Conservation (phyloP, 768 basidiomycete species). For the Phallus indusiatus region DNA sequence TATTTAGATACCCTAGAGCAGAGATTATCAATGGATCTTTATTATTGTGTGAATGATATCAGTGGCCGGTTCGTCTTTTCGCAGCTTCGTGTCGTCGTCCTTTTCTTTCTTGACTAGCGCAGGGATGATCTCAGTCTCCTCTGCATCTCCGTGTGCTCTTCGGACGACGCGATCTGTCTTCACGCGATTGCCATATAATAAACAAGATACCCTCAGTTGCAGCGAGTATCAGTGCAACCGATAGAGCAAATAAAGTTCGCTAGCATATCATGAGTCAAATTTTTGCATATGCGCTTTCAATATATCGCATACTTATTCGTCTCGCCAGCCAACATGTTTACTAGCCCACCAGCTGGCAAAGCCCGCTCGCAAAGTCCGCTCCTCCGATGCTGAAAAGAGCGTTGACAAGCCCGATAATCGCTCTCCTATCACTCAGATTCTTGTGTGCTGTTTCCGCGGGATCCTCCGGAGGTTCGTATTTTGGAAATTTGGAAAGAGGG, state of each 20-base stretch:
- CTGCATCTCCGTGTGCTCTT: not conserved
- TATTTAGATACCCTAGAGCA: conserved; percentile 33
- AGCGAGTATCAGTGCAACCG: conserved; percentile 56
- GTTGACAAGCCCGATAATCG: conserved; percentile 60
- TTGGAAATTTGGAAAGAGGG: too few relatives aligned
- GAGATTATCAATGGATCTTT: too few relatives aligned
- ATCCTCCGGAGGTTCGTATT: too few relatives aligned
- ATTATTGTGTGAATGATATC: not conserved
- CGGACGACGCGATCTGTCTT: not conserved
- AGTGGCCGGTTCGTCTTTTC: not conserved
- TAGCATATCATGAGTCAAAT: conserved; percentile 11
- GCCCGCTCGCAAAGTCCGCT: conserved; percentile 62
- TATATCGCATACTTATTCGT: conserved; percentile 62
- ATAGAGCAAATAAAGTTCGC: conserved; percentile 52
- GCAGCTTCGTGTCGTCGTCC: not conserved
- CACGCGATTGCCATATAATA: conserved; percentile 60
- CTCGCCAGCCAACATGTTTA: conserved; percentile 49
- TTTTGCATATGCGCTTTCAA: conserved; percentile 5
- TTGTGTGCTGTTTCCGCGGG: too few relatives aligned
- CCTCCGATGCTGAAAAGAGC: conserved; percentile 59
- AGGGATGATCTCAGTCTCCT: not conserved
- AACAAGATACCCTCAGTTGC: conserved; percentile 60
- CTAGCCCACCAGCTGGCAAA: too few relatives aligned
- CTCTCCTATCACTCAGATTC: too few relatives aligned
- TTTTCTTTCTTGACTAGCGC: not conserved